A percentile compares a stretch with the other conserved stretches of the same genome.
Evolutionary conservation across 495 filamentous ascomycete genomes (phyloP).

Genomic region (Jackrogersella multiformis): DNA sequence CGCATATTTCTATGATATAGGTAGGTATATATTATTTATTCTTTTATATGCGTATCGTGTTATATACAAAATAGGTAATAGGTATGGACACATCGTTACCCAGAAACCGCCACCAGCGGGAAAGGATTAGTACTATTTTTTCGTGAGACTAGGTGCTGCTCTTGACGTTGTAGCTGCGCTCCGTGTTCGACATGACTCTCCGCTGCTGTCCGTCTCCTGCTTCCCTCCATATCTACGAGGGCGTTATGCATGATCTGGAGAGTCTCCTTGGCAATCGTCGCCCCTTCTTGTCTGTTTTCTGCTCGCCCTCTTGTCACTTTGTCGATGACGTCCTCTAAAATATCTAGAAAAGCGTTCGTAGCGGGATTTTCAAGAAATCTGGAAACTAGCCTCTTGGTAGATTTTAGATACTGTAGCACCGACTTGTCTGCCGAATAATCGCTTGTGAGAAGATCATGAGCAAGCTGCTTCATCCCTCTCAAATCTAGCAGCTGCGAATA

Average conservation of each 20-base stretch:
- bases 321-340: slow-evolving; percentile 16
- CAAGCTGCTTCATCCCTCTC: slow-evolving; percentile 44
- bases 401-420: slow-evolving; percentile 46
- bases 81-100: not conserved
- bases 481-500: slow-evolving; percentile 50
- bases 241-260: slow-evolving; percentile 33
- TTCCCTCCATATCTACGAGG: slow-evolving; percentile 12
- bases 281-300: not conserved
- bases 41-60: not conserved
- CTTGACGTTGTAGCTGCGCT: not conserved
- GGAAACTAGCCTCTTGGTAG: slow-evolving; percentile 38
- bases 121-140: too few species aligned
- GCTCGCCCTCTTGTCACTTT: not conserved
- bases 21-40: not conserved
- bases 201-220: not conserved
- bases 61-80: slow-evolving; percentile 5
- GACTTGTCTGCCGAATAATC: slow-evolving; percentile 42
- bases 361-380: slow-evolving; percentile 9
- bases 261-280: slow-evolving; percentile 19
- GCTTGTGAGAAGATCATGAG: slow-evolving; percentile 44
- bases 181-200: not conserved
- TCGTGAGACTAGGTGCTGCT: too few species aligned
- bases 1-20: not conserved
- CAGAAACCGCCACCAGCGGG: not conserved
- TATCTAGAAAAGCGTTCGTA: slow-evolving; percentile 16